Percentiles rank a stretch among this genome's conserved stretches.
phyloP scores from a whole-genome alignment of 257 asterid genomes.

The Asclepias syriaca region DNA sequence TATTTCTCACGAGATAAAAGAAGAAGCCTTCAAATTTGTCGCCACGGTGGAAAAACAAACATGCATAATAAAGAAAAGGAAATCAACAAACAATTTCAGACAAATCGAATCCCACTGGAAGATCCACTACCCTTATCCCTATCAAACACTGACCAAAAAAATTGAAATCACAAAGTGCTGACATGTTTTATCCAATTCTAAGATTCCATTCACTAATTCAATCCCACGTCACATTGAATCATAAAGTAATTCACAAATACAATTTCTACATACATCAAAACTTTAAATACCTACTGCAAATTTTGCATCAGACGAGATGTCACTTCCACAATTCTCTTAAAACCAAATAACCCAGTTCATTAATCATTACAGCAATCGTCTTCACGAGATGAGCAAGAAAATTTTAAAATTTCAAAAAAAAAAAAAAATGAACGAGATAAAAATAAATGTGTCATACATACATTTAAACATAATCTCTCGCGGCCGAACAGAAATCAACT shows the following conservation, averaged over 20 bases:
- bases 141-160: neutral
- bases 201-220: neutral
- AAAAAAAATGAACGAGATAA: neutral
- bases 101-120: neutral
- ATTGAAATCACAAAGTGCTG: neutral
- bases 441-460: constrained; percentile 3
- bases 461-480: constrained; percentile 69
- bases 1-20: neutral
- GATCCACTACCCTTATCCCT: neutral
- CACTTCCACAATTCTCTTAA: neutral
- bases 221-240: neutral
- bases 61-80: neutral
- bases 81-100: neutral
- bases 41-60: neutral
- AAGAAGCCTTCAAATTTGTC: neutral
- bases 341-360: neutral
- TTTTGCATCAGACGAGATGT: neutral
- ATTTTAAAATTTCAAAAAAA: neutral
- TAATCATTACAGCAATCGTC: neutral
- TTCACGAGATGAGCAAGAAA: neutral
- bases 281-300: neutral
- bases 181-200: neutral
- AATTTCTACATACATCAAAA: neutral
- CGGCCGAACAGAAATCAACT: constrained; percentile 55
- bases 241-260: neutral